Evolutionary conservation across 164 flowering plant genomes (phyloP).

Genomic region (Kalanchoe fedtschenkoi): DNA sequence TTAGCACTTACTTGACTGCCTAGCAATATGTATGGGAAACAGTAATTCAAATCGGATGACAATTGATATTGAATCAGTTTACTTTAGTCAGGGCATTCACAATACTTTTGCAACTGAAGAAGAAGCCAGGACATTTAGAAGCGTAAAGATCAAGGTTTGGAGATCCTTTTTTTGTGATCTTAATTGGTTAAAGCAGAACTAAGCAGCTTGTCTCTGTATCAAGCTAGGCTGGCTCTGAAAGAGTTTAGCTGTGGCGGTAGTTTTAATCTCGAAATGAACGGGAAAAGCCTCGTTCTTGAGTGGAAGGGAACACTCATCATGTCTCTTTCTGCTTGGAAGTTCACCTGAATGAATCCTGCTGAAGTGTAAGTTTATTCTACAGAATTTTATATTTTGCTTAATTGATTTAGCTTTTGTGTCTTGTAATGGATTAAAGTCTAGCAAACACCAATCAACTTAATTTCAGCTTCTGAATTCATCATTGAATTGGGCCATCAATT

Average conservation of each 20-base stretch:
- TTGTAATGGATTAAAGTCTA: too few relatives aligned
- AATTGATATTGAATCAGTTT: constrained; percentile 17
- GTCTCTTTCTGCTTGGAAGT: constrained; percentile 46
- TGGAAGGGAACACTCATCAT: constrained; percentile 51
- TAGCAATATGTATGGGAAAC: constrained; percentile 28
- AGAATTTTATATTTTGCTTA: too few relatives aligned
- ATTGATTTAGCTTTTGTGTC: too few relatives aligned
- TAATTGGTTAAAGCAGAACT: constrained; percentile 36
- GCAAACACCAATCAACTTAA: too few relatives aligned
- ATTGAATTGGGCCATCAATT: too few relatives aligned
- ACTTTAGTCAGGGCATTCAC: constrained; percentile 25
- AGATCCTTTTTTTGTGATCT: constrained; percentile 36
- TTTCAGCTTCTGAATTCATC: too few relatives aligned
- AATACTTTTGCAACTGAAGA: constrained; percentile 45
- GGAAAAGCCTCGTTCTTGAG: constrained; percentile 27
- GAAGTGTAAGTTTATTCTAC: too few relatives aligned
- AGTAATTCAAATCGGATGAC: constrained; percentile 18
- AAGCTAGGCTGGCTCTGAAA: constrained; percentile 29
- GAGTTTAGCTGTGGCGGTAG: constrained; percentile 21
- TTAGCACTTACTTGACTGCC: constrained; percentile 34
- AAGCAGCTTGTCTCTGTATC: constrained; percentile 31
- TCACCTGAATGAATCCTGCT: constrained; percentile 5
- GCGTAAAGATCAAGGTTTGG: constrained; percentile 39
- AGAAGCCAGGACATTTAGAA: constrained; percentile 26
- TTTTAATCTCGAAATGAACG: constrained; percentile 33